Evolutionary conservation across 2,329 filamentous ascomycete species (phyloP).

Genomic region (Talaromyces sp.): DNA sequence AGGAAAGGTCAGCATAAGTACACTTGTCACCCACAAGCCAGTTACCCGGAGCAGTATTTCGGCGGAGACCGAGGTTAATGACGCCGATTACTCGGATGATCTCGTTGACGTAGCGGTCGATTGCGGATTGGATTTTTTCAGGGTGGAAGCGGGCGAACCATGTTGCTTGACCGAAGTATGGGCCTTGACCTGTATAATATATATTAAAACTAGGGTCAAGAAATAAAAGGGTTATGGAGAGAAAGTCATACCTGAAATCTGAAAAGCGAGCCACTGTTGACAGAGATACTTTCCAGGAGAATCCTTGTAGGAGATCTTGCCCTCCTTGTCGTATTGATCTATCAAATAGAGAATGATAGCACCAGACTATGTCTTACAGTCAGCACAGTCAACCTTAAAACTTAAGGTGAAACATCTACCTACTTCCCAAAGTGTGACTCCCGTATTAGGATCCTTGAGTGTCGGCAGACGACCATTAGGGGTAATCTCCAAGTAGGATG

Average conservation of each 20-base stretch:
- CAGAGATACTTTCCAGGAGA: neutral
- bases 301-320: conserved; percentile 4
- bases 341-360: conserved; percentile 13
- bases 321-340: conserved; percentile 9
- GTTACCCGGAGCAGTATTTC: conserved; percentile 17
- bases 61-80: conserved; percentile 17
- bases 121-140: conserved; percentile 9
- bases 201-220: neutral
- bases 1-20: conserved; percentile 9
- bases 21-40: conserved; percentile 12
- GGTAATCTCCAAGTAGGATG: conserved; percentile 8
- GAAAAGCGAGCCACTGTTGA: conserved; percentile 14
- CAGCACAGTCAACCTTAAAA: neutral
- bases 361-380: conserved; percentile 20
- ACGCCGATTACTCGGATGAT: conserved; percentile 7
- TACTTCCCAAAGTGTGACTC: conserved; percentile 14
- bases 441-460: conserved; percentile 14
- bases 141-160: conserved; percentile 13
- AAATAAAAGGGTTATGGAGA: neutral
- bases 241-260: conserved; percentile 5
- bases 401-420: neutral
- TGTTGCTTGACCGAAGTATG: conserved; percentile 11
- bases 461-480: conserved; percentile 15
- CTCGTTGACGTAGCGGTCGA: conserved; percentile 11
- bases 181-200: conserved; percentile 7